Conservation (phyloP, 2,329 filamentous ascomycete genomes). For the Arthrocladium fulminans region DNA sequence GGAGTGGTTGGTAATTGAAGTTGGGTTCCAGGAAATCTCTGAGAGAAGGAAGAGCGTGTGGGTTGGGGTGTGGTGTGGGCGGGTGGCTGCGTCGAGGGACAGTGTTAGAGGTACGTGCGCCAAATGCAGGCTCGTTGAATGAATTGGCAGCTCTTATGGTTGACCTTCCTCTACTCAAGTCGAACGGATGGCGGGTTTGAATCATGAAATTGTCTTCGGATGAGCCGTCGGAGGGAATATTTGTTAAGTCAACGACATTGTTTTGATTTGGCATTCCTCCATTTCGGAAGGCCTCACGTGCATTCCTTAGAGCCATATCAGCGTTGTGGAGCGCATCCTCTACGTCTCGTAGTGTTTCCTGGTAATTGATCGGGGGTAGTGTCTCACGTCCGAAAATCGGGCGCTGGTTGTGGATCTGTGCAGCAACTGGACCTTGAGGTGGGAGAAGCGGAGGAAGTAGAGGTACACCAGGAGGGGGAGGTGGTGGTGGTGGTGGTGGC, state of each 20-base stretch:
- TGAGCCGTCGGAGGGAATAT: constrained; percentile 10
- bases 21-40: background rate
- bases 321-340: constrained; percentile 14
- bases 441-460: constrained; percentile 16
- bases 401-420: constrained; percentile 10
- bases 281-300: constrained; percentile 19
- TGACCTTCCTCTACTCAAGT: constrained; percentile 9
- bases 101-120: constrained; percentile 8
- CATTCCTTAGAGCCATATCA: constrained; percentile 18
- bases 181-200: constrained; percentile 20
- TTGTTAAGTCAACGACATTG: constrained; percentile 16
- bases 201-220: constrained; percentile 17
- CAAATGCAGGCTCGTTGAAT: constrained; percentile 19
- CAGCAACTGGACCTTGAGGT: constrained; percentile 9
- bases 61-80: constrained; percentile 1
- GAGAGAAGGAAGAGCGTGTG: background rate
- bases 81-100: constrained; percentile 7
- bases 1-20: background rate
- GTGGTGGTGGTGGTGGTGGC: background rate
- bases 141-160: constrained; percentile 10
- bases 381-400: background rate
- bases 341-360: constrained; percentile 12
- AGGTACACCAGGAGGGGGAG: constrained; percentile 11
- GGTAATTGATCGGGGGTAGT: constrained; percentile 5
- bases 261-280: constrained; percentile 6